Base-by-base conservation (phyloP, 768 basidiomycete genomes). In the Xanthoconium purpureum region DNA sequence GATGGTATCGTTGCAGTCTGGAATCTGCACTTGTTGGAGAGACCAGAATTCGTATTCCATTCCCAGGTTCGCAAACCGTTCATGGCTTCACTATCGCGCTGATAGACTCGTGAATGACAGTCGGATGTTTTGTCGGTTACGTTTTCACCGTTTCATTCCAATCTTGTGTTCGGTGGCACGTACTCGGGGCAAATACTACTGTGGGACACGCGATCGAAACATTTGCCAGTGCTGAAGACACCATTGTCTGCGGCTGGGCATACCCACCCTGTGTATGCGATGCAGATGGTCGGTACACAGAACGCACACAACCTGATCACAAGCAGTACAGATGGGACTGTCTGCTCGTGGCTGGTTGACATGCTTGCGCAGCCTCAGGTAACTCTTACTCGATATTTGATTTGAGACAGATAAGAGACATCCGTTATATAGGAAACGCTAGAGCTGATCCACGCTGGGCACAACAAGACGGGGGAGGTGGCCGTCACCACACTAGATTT, bases 351-450 rank as follows among this genome's bases (percentile, higher is more conserved):
- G 97, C 76, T 96, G 11, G 91, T 97, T 9, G 97, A 99, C 74
- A 98, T 98, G 95, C 84, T 99, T 42, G 94, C 97, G 2, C 91
- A 96, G 67, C 97, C 97, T 11, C 95, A 98, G 81, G 94, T 94
- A 64, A 24, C 3, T 69, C 50, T 38, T 47, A 32, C 29, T 40
- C 35, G 17, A 15, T 47, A 30, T 9, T 38, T 37, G 37, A 28
- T 47, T 9, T 30, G 39, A 32, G 51, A 36, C 9, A 28, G 38
- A 39, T n/a, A 12, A 39, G 48, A 50, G 52, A 63, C 32, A 11
- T 44, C 24, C 53, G 17, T 36, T 53, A 13, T 45, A 1, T 59
- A 98, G 91, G 97, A 99, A 88, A 92, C 93, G 4, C 83, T 98
- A 15, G 91, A 95, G 67, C 80, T 99, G 3, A 74, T 89, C 5